Conservation (phyloP, 2,329 filamentous ascomycete species). For the Byssothecium circinans region DNA sequence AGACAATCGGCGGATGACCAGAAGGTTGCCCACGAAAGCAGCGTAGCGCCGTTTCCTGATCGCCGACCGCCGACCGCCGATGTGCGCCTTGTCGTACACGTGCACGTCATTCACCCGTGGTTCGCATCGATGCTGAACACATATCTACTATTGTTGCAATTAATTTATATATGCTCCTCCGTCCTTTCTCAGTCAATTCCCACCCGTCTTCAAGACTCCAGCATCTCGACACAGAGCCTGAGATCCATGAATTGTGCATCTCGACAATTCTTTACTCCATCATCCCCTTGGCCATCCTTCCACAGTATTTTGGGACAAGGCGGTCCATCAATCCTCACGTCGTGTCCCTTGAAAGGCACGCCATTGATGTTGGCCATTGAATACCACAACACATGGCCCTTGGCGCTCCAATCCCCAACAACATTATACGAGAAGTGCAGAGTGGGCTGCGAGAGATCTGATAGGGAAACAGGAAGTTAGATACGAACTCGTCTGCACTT, state of each 20-base stretch:
- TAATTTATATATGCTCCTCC: not conserved
- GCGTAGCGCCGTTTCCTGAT: slow-evolving; percentile 3
- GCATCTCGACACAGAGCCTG: not conserved
- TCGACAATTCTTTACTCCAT: not conserved
- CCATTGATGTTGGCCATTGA: not conserved
- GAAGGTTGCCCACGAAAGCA: not conserved
- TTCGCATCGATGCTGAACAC: not conserved
- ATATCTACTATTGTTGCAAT: too few species aligned
- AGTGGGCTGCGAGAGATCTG: not conserved
- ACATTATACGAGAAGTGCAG: slow-evolving; percentile 3
- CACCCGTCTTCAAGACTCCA: not conserved
- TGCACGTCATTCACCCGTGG: not conserved
- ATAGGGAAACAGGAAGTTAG: too few species aligned
- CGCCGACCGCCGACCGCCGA: slow-evolving; percentile 6
- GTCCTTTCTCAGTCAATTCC: not conserved
- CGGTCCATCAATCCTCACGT: not conserved
- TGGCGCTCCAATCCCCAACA: too few species aligned
- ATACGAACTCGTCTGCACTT: too few species aligned
- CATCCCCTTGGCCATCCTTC: not conserved
- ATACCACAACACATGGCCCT: not conserved
- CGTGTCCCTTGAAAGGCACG: not conserved
- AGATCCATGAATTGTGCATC: not conserved
- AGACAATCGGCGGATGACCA: slow-evolving; percentile 6
- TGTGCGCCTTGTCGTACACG: not conserved
- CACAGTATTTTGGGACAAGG: not conserved